A percentile compares a stretch with the other conserved stretches of the same genome.
Evolutionary conservation across 208 protist species (phyloP).

Genomic region (Acanthamoeba sp.): DNA sequence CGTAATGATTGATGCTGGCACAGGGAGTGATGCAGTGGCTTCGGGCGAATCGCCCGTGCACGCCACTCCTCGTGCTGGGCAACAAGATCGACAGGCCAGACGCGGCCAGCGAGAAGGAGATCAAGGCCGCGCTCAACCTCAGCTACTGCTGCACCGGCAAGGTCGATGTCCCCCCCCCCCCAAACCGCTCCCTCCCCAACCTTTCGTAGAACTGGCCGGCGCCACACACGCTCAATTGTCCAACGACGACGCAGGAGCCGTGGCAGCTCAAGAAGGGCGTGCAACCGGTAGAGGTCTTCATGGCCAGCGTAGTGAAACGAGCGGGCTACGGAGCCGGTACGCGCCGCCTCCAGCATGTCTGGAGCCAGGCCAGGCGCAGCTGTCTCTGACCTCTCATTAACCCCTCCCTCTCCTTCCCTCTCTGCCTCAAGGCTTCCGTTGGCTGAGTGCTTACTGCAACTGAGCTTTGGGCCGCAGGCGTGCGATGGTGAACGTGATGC

Average conservation of each 20-base stretch:
- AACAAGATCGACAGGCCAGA: constrained; percentile 12
- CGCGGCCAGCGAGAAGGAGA: not conserved
- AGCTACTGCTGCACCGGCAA: not conserved
- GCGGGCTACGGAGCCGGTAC: not conserved
- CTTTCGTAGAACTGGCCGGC: too few species aligned
- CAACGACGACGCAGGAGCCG: not conserved
- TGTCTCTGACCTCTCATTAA: not conserved
- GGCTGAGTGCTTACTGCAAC: not conserved
- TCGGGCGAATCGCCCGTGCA: not conserved
- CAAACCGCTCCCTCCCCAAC: too few species aligned
- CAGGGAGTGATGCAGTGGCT: not conserved
- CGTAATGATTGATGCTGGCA: not conserved
- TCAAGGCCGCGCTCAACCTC: not conserved
- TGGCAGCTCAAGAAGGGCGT: not conserved
- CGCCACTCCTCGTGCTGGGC: not conserved
- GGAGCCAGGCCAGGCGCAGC: too few species aligned
- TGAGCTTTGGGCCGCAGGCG: too few species aligned
- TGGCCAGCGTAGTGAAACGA: not conserved
- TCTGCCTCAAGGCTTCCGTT: not conserved
- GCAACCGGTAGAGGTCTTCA: not conserved
- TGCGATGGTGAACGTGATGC: too few species aligned
- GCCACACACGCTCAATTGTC: too few species aligned
- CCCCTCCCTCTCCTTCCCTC: too few species aligned
- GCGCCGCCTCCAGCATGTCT: too few species aligned
- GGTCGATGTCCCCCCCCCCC: too few species aligned